Evolutionary conservation across 352 stramenopile species (phyloP), one percentile per base, ranked within the genome.

Genomic region (Phytophthora brassicae): DNA sequence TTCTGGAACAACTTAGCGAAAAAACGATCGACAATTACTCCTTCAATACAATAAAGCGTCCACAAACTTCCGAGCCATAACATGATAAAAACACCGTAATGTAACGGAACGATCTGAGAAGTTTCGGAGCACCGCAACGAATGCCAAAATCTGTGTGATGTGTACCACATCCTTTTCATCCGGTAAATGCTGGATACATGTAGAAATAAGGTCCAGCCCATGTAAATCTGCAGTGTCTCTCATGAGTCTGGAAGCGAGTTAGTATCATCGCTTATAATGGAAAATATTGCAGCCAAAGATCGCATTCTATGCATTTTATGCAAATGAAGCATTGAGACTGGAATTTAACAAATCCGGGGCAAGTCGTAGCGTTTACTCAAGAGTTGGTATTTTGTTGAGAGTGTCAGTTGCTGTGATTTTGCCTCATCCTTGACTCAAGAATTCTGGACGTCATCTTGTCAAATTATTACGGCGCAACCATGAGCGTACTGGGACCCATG

Each of bases 1-100:
- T 85, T 81, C 52, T 66, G 74, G n/a, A n/a, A 2, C 78, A 88
- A 48, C 48, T 61, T 12, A 61, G 56, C 6, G 61, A 78, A 22
- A 70, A 65, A 26, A 50, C 64, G 36, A 67, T 85, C 5, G 72
- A 82, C 48, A 43, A 82, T 14, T 80, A 72, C 60, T 68, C 65
- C 60, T 57, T 48, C 31, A 66, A 51, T 19, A 73, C 74, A 13
- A 33, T 85, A 16, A n/a, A n/a, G n/a, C n/a, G n/a, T n/a, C n/a
- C n/a, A n/a, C n/a, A n/a, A n/a, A n/a, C n/a, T n/a, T n/a, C n/a
- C n/a, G n/a, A n/a, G n/a, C n/a, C n/a, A n/a, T n/a, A n/a, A n/a
- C n/a, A n/a, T n/a, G n/a, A n/a, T n/a, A n/a, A n/a, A n/a, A n/a
- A n/a, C n/a, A n/a, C n/a, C n/a, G n/a, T 44, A 17, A 44, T 23